A percentile compares a stretch with the other conserved stretches of the same genome.
phyloP scores from a whole-genome alignment of 176 grass and related monocot species.

The Rhynchospora breviuscula region DNA sequence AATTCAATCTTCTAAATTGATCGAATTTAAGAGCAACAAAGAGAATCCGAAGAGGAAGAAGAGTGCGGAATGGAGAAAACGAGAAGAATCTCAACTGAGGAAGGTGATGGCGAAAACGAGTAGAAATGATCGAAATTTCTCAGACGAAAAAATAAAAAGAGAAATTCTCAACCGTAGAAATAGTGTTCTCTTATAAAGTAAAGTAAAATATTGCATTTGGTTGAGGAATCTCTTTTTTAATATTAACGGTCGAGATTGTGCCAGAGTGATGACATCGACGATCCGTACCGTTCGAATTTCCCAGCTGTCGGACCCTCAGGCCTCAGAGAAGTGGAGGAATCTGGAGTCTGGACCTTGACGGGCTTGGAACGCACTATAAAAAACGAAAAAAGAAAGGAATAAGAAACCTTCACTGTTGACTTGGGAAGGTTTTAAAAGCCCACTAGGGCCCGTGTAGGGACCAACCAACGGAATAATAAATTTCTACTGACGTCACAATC shows the following conservation, averaged over 20 bases:
- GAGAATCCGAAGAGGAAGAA: conserved; percentile 11
- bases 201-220: neutral
- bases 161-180: neutral
- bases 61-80: neutral
- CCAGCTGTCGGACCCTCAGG: neutral
- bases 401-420: neutral
- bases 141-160: neutral
- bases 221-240: neutral
- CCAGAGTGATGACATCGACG: neutral
- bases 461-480: neutral
- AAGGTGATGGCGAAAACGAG: neutral
- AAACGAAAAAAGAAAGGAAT: too few relatives aligned
- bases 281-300: neutral
- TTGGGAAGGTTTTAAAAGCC: neutral
- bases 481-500: neutral
- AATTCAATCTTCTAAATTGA: neutral
- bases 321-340: neutral
- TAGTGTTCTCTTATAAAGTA: neutral
- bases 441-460: neutral
- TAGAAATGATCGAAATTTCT: neutral
- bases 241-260: neutral
- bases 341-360: neutral
- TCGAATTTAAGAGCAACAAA: neutral
- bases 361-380: neutral
- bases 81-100: neutral